Evolutionary conservation across 208 protist genomes (phyloP), one percentile per base, ranked within the genome.

Genomic region (Naegleria lovaniensis): DNA sequence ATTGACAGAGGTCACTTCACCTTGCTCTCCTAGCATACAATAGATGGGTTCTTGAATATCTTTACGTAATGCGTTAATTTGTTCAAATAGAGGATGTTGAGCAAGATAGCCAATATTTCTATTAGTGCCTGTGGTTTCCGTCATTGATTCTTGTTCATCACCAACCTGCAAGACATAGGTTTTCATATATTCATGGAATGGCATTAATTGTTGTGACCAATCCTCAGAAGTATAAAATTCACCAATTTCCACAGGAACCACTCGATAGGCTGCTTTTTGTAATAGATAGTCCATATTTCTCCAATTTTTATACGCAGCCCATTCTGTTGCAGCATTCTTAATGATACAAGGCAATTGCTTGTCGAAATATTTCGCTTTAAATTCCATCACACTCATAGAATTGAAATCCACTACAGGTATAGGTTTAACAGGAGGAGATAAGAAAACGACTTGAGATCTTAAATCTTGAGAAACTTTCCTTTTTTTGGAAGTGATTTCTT

Each of bases 231-330:
- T 51, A 48, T 90, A 90, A 33, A 43, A 33, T 19, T 75, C 22
- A 83, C 87, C 87, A 51, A 83, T 36, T 51, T 90, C 87, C 36
- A 90, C 25, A 51, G 87, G 87, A 43, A 90, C 87, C 11, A 55
- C 59, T 2, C 87, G 11, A 25, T 79, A 79, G 36, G 29, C 87
- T 76, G 52, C 52, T 6, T 33, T 29, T n/a, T 89, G 13, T 13
- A 89, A 33, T 7, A 89, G 16, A 39, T 76, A 22, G 75, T 59
- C 29, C 19, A 43, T 6, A n/a, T 89, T 16, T 29, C 33, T 43
- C 79, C 79, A 85, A 43, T 85, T 85, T 85, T 9, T 85, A 29
- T 36, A 85, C 4, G 79, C 79, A 43, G n/a, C 0, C 86, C 25
- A 89, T 43, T 76, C 33, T 76, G 59, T 39, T 41, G 22, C 6